These are phyloP conservation scores for Mytilinidion resinicola DNA, from an alignment of 495 filamentous ascomycete species.

Conservation along the genomic window DNA sequence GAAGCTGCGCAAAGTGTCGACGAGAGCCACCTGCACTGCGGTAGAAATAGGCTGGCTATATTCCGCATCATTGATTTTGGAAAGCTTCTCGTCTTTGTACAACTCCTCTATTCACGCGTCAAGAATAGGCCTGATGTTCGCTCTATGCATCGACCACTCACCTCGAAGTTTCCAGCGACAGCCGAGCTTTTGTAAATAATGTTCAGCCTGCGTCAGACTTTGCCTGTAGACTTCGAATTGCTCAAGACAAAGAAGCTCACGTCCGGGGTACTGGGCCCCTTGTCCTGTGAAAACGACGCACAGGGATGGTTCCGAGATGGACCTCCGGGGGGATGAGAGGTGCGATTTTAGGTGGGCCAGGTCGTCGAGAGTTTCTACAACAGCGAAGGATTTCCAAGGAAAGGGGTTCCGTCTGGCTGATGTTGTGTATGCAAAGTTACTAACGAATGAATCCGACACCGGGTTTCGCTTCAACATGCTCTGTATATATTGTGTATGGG, in stretches of 20 bases:
- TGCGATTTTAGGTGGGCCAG: background rate
- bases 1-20: background rate
- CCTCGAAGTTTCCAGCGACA: background rate
- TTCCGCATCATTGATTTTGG: background rate
- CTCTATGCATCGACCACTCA: background rate
- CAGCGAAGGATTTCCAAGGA: slow-evolving; percentile 28
- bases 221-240: too few species aligned
- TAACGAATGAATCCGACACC: background rate
- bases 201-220: background rate
- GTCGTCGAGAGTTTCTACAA: slow-evolving; percentile 13
- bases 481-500: background rate
- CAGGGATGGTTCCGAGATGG: too few species aligned
- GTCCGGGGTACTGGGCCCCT: slow-evolving; percentile 36
- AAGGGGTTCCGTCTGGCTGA: slow-evolving; percentile 26
- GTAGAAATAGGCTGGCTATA: background rate
- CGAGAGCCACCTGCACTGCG: slow-evolving; percentile 1
- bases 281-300: slow-evolving; percentile 34
- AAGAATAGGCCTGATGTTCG: background rate
- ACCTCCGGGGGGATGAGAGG: too few species aligned
- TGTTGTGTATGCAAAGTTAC: slow-evolving; percentile 38
- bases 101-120: background rate
- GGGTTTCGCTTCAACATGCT: background rate
- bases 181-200: background rate
- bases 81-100: background rate
- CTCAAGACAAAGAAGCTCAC: slow-evolving; percentile 7